A percentile compares a stretch with the other conserved stretches of the same genome.
These are phyloP conservation scores for Cladosporium austrohemisphaericum DNA, from an alignment of 2,329 filamentous ascomycete species.

Conservation along the genomic window DNA sequence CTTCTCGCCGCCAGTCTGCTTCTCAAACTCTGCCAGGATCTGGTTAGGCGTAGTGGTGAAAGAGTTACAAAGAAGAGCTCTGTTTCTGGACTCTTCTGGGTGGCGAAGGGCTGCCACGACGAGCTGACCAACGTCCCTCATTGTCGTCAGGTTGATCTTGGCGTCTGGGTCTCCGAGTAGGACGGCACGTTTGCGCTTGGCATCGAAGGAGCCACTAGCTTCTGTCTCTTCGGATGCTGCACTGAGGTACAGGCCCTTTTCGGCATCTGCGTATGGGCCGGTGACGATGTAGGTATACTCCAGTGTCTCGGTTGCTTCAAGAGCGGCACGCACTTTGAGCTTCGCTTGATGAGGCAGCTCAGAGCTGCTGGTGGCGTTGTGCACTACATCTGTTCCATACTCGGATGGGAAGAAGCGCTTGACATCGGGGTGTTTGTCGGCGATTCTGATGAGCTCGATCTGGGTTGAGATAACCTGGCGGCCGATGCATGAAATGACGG, in stretches of 20 bases:
- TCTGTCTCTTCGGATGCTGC: constrained; percentile 37
- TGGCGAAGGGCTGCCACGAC: constrained; percentile 60
- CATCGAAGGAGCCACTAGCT: constrained; percentile 57
- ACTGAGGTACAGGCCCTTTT: constrained; percentile 49
- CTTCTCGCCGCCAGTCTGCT: constrained; percentile 51
- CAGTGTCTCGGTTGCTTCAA: constrained; percentile 52
- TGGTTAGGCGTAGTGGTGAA: constrained; percentile 63
- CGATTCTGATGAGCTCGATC: constrained; percentile 58
- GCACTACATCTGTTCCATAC: constrained; percentile 63
- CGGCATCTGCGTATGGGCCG: constrained; percentile 60
- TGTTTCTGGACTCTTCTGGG: constrained; percentile 51
- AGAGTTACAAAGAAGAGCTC: constrained; percentile 64
- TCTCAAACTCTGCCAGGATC: constrained; percentile 65
- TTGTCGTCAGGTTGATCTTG: constrained; percentile 64
- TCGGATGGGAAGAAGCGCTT: constrained; percentile 66
- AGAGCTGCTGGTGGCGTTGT: constrained; percentile 47
- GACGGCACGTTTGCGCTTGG: constrained; percentile 53
- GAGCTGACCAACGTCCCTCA: constrained; percentile 66
- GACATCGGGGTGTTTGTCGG: constrained; percentile 52
- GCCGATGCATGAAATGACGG: constrained; percentile 62
- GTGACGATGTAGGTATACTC: constrained; percentile 67
- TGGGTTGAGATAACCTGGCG: constrained; percentile 60
- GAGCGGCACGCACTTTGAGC: constrained; percentile 61
- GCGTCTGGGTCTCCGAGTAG: constrained; percentile 61
- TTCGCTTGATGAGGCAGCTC: constrained; percentile 69